These are phyloP conservation scores for Paraphoma chrysanthemicola DNA, from an alignment of 2,329 filamentous ascomycete species.

Conservation along the genomic window DNA sequence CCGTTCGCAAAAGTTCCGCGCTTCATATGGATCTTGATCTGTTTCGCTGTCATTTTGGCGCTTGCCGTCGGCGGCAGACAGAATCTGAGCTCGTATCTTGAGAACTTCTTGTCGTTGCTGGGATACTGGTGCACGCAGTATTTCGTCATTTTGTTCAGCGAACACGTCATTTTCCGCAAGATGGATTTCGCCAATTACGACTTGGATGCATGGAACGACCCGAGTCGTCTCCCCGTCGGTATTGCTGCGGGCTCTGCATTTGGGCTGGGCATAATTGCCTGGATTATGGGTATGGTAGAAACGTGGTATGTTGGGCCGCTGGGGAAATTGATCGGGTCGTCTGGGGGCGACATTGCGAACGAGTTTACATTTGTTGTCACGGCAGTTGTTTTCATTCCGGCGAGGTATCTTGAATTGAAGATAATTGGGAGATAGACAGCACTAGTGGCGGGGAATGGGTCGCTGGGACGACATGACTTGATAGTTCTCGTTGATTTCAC, in stretches of 20 bases:
- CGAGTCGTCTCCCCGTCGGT: slow-evolving; percentile 50
- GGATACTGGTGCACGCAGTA: slow-evolving; percentile 58
- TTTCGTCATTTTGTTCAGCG: slow-evolving; percentile 54
- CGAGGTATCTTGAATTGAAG: slow-evolving; percentile 36
- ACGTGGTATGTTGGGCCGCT: slow-evolving; percentile 60
- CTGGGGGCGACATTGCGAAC: slow-evolving; percentile 38
- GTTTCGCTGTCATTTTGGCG: slow-evolving; percentile 52
- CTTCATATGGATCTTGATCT: slow-evolving; percentile 55
- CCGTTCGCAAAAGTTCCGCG: slow-evolving; percentile 60
- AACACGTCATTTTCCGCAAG: slow-evolving; percentile 54
- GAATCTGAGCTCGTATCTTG: slow-evolving; percentile 51
- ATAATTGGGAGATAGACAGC: slow-evolving; percentile 22
- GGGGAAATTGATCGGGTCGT: slow-evolving; percentile 31
- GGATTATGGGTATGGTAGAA: slow-evolving; percentile 66
- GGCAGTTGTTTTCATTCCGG: slow-evolving; percentile 34
- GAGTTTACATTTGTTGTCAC: slow-evolving; percentile 37
- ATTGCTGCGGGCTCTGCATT: slow-evolving; percentile 51
- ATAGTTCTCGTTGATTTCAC: not conserved
- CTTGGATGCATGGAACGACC: slow-evolving; percentile 55
- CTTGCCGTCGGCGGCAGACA: slow-evolving; percentile 54
- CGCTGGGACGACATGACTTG: not conserved
- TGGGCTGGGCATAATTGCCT: slow-evolving; percentile 50
- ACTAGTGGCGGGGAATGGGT: not conserved
- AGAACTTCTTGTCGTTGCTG: slow-evolving; percentile 55
- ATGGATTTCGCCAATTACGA: slow-evolving; percentile 60